Percentiles rank a stretch among this genome's conserved stretches.
These are phyloP conservation scores for Penicillium ucsense DNA, from an alignment of 495 filamentous ascomycete genomes.

Conservation along the genomic window DNA sequence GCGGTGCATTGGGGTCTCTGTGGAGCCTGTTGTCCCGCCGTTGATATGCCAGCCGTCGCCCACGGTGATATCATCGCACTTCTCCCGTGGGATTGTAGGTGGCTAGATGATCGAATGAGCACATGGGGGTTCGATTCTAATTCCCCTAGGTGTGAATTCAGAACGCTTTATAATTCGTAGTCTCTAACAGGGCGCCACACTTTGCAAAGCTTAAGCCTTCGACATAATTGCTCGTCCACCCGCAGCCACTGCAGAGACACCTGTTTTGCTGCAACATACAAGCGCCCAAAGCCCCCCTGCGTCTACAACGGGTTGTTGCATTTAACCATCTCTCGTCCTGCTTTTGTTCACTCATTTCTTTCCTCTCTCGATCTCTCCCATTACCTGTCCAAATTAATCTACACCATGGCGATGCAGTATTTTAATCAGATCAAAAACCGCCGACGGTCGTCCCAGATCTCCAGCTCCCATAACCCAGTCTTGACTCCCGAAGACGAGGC, in stretches of 20 bases:
- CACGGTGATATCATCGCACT: conserved; percentile 15
- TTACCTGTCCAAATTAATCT: neutral
- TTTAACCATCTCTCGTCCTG: neutral
- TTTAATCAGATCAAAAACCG: conserved; percentile 29
- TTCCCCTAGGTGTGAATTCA: too few relatives aligned
- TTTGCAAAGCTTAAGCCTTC: neutral
- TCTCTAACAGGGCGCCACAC: neutral
- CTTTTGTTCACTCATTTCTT: neutral
- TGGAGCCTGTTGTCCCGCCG: conserved; percentile 5
- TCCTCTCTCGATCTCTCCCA: neutral
- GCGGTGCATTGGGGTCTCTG: conserved; percentile 1
- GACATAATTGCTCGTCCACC: conserved; percentile 1
- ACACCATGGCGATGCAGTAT: conserved; percentile 26
- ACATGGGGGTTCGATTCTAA: too few relatives aligned
- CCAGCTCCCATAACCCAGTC: conserved; percentile 35
- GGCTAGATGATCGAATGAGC: too few relatives aligned
- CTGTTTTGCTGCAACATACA: neutral
- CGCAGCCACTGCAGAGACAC: neutral
- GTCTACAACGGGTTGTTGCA: conserved; percentile 3
- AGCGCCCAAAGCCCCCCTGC: conserved; percentile 4
- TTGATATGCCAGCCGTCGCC: conserved; percentile 8
- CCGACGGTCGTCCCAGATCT: conserved; percentile 17
- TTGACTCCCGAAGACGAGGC: conserved; percentile 46
- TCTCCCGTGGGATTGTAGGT: neutral
- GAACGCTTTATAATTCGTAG: too few relatives aligned